Evolutionary conservation across 2,329 filamentous ascomycete species (phyloP).

Genomic region (Monosporascus sp.): DNA sequence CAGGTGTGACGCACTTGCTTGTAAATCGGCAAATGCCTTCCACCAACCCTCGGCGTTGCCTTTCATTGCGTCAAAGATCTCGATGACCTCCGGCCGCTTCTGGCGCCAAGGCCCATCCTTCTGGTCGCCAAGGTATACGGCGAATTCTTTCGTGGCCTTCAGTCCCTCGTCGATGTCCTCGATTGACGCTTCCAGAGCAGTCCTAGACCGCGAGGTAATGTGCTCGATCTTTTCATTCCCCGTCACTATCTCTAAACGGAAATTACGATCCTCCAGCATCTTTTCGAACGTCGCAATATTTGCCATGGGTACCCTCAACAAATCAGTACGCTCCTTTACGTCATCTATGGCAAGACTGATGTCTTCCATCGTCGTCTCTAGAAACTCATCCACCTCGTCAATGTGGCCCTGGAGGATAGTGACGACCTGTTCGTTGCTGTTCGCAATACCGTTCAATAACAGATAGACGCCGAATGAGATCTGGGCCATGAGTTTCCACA

Average conservation of each 20-base stretch:
- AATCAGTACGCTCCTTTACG: slow-evolving; percentile 72
- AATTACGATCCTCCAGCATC: slow-evolving; percentile 80
- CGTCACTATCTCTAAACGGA: slow-evolving; percentile 74
- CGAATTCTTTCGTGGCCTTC: slow-evolving; percentile 70
- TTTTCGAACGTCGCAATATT: slow-evolving; percentile 79
- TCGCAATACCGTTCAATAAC: slow-evolving; percentile 77
- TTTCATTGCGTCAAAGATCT: slow-evolving; percentile 85
- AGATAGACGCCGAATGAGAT: slow-evolving; percentile 92
- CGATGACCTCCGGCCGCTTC: slow-evolving; percentile 57
- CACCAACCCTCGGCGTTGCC: slow-evolving; percentile 90
- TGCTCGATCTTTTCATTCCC: slow-evolving; percentile 91
- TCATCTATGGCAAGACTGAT: slow-evolving; percentile 74
- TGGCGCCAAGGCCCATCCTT: slow-evolving; percentile 55
- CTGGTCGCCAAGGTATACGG: slow-evolving; percentile 66
- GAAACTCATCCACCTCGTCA: slow-evolving; percentile 86
- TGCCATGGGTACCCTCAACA: slow-evolving; percentile 75
- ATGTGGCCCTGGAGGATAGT: slow-evolving; percentile 87
- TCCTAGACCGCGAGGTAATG: slow-evolving; percentile 74
- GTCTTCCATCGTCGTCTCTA: slow-evolving; percentile 82
- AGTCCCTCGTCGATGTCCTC: slow-evolving; percentile 76
- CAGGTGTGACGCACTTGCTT: slow-evolving; percentile 65
- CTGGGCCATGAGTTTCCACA: slow-evolving; percentile 86
- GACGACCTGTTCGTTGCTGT: slow-evolving; percentile 82
- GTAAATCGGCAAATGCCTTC: slow-evolving; percentile 70
- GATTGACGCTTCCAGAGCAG: slow-evolving; percentile 69